Evolutionary conservation across 331 rosid species (phyloP).

Genomic region (Acacia concinna): DNA sequence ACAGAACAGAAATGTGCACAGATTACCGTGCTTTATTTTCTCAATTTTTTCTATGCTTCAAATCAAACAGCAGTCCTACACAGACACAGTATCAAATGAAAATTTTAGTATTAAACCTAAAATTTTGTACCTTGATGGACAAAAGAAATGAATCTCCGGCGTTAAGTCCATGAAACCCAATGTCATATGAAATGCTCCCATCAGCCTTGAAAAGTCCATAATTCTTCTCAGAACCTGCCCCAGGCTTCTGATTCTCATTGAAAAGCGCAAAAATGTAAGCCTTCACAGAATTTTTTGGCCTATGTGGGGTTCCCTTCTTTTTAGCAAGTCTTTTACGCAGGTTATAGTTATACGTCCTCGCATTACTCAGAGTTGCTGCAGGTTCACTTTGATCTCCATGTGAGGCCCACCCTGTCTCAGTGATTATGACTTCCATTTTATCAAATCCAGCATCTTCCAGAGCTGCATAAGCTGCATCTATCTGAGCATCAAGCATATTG

Average conservation of each 20-base stretch:
- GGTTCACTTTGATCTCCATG: constrained; percentile 51
- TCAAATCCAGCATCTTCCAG: constrained; percentile 54
- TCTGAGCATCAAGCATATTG: constrained; percentile 83
- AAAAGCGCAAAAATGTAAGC: constrained; percentile 65
- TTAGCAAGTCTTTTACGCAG: constrained; percentile 70
- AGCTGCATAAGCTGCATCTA: constrained; percentile 77
- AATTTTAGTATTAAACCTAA: neutral
- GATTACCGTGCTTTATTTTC: neutral
- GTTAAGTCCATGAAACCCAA: constrained; percentile 63
- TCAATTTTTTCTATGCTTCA: neutral
- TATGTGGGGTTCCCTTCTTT: constrained; percentile 67
- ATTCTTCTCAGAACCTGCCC: constrained; percentile 67
- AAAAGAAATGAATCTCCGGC: constrained; percentile 45
- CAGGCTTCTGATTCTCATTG: constrained; percentile 58
- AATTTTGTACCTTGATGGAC: constrained; percentile 41
- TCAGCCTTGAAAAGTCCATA: constrained; percentile 69
- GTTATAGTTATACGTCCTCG: constrained; percentile 65
- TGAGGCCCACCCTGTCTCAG: constrained; percentile 84
- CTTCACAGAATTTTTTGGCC: constrained; percentile 57
- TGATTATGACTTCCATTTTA: constrained; percentile 64
- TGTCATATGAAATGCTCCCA: constrained; percentile 65
- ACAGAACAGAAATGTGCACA: neutral
- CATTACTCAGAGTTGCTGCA: constrained; percentile 55
- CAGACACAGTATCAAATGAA: neutral
- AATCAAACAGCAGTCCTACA: neutral